Conservation (phyloP, 768 basidiomycete genomes). For the Cubamyces sp. region DNA sequence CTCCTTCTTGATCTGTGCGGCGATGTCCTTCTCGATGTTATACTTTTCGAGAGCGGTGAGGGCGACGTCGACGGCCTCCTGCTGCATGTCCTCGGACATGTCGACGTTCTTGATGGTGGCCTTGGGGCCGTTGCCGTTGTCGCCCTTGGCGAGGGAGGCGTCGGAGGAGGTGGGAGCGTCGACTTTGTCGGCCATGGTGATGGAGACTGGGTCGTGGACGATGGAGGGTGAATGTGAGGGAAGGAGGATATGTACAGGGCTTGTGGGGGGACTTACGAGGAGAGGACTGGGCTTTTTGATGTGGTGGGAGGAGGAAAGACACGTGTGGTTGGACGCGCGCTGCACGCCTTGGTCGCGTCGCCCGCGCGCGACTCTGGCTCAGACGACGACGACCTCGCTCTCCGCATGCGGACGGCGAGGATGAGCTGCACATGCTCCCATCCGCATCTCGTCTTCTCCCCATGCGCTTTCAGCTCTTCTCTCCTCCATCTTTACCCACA, state of each 20-base stretch:
- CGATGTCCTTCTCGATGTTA: constrained; percentile 97
- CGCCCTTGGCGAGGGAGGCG: constrained; percentile 47
- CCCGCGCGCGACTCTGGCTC: background rate
- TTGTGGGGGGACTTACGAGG: constrained; percentile 2
- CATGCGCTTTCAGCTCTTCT: constrained; percentile 6
- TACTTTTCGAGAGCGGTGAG: constrained; percentile 85
- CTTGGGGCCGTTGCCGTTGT: constrained; percentile 56
- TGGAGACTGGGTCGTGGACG: background rate
- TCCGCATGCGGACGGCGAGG: background rate
- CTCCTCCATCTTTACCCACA: background rate
- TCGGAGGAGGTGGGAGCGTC: constrained; percentile 62
- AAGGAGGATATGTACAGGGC: background rate
- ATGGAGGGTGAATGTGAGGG: constrained; percentile 2
- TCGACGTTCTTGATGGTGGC: constrained; percentile 97
- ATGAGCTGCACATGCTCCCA: background rate
- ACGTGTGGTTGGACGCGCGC: background rate
- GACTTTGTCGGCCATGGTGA: constrained; percentile 46
- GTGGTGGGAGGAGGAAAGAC: constrained; percentile 1
- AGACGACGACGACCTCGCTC: background rate
- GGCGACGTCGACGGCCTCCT: constrained; percentile 89
- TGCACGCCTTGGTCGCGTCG: background rate
- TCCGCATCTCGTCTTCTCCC: background rate
- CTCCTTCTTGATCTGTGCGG: constrained; percentile 97
- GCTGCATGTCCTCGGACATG: constrained; percentile 97
- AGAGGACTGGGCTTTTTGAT: constrained; percentile 5